Base-by-base conservation (phyloP, 352 stramenopile species). In the Pythium apleroticum region DNA sequence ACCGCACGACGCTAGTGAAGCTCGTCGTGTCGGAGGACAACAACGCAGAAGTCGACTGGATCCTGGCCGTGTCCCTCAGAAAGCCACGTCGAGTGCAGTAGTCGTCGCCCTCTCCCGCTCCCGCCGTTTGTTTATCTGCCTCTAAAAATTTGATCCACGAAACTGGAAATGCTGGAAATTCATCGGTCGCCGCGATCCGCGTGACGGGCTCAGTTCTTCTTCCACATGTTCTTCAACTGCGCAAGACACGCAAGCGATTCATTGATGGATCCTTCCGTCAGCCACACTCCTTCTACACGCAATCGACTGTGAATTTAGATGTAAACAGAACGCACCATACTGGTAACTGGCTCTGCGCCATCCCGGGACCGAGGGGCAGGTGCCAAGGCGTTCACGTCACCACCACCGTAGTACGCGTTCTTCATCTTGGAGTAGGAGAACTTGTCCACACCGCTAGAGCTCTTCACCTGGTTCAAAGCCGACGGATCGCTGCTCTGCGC, bases 191-290 rank as follows among this genome's bases (percentile, higher is more conserved):
- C 39, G 24, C 39, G 5, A 24, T 11, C 41, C 43, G 12, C 43
- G 12, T 19, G 52, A 12, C 22, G 25, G 19, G 25, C 46, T 80
- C 86, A 91, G 73, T 90, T 92, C 64, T 89, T 90, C 66, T 89
- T 90, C 84, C 84, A 90, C 72, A 92, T 86, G 55, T 83, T 83
- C 69, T 92, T 92, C 74, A 90, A 86, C 84, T 92, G 31, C 45
- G 20, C 39, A 37, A 27, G 49, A 46, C 41, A 25, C 59, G 4
- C 39, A 46, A 46, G 39, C 39, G 39, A 46, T 46, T 46, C 39
- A 46, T 46, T 46, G 39, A 46, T 33, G 8, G 14, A 20, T 28
- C 10, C 27, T 25, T 19, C 17, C 30, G 30, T 37, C 30, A 43
- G 27, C 27, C 20, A 41, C 19, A 25, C 11, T 14, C 17, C 52